Evolutionary conservation across 306 rosid genomes (phyloP), one percentile per base, ranked within the genome.

Genomic region (Malus sieversii): DNA sequence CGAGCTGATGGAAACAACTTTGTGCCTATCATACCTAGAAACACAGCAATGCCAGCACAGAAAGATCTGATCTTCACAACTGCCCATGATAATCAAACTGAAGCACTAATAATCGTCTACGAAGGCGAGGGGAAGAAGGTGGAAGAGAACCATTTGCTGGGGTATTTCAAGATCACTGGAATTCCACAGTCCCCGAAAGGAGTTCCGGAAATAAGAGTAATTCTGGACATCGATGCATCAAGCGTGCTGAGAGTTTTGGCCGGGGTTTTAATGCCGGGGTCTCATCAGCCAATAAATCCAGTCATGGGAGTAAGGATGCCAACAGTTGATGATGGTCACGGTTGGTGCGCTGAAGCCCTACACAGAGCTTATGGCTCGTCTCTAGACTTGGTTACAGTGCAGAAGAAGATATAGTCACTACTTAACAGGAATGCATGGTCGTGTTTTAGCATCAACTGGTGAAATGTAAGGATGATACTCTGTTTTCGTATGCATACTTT

Each of bases 221-320:
- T 92, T 86, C 85, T 92, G 90, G 97, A 92, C 81, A 90, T 92
- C 38, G 90, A 94, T 42, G 87, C 97, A 35, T 83, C 92, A 4
- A 90, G 87, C 38, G 83, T 73, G 73, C 88, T 92, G 9, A 73
- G 95, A 77, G 96, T 90, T 72, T 84, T 88, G 68, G 87, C 87
- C 8, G 87, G 92, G 29, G 91, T 89, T 12, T 74, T 78, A 40
- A 83, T 89, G 85, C 90, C 91, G 4, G 95, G 96, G 33, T 70
- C 88, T 46, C 84, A 82, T 58, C 75, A 77, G 29, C 80, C 90
- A 25, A 83, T 70, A 3, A 71, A 70, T 71, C 97, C 97, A 45
- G 86, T 84, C 71, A 82, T 95, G 93, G 96, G 92, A 74, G 96
- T 92, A 35, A 90, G 90, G 82, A 92, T 92, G 97, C 97, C 96